Evolutionary conservation across 1,139 yeast species (phyloP).

Genomic region (Candida buenavistaensis): DNA sequence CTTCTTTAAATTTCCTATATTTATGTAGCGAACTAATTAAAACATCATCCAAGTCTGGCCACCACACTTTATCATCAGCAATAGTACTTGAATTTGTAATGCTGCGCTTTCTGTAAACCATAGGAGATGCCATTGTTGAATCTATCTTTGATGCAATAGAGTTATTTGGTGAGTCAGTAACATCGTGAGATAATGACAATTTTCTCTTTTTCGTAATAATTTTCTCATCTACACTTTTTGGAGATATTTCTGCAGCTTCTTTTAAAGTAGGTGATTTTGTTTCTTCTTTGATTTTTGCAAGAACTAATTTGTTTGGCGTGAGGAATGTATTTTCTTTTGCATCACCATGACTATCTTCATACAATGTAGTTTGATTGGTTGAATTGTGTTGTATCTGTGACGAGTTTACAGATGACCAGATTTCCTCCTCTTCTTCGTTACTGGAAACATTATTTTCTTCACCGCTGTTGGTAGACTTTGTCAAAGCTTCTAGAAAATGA

Average conservation of each 20-base stretch:
- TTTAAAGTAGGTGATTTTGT: constrained; percentile 12
- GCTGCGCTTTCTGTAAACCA: constrained; percentile 14
- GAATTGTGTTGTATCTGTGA: constrained; percentile 18
- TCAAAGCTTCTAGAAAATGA: constrained; percentile 11
- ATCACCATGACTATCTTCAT: constrained; percentile 21
- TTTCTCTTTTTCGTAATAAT: constrained; percentile 10
- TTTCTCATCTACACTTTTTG: constrained; percentile 2
- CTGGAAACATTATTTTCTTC: constrained; percentile 1
- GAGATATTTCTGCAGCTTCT: constrained; percentile 7
- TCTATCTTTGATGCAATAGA: constrained; percentile 41
- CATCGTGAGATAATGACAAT: constrained; percentile 6
- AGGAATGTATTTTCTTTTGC: constrained; percentile 20
- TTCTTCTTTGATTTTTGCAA: constrained; percentile 6
- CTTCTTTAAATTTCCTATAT: constrained; percentile 34
- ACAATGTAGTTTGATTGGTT: constrained; percentile 29
- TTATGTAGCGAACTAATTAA: constrained; percentile 38
- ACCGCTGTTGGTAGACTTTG: constrained; percentile 3
- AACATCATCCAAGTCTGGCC: constrained; percentile 36
- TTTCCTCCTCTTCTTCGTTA: constrained; percentile 19
- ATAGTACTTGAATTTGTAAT: constrained; percentile 12
- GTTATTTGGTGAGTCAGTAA: constrained; percentile 36
- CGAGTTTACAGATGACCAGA: constrained; percentile 34
- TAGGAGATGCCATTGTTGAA: constrained; percentile 37
- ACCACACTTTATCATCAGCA: constrained; percentile 38
- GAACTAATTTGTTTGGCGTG: constrained; percentile 32